Percentiles rank a stretch among this genome's conserved stretches.
Evolutionary conservation across 495 filamentous ascomycete genomes (phyloP).

Genomic region (Neurospora terricola): DNA sequence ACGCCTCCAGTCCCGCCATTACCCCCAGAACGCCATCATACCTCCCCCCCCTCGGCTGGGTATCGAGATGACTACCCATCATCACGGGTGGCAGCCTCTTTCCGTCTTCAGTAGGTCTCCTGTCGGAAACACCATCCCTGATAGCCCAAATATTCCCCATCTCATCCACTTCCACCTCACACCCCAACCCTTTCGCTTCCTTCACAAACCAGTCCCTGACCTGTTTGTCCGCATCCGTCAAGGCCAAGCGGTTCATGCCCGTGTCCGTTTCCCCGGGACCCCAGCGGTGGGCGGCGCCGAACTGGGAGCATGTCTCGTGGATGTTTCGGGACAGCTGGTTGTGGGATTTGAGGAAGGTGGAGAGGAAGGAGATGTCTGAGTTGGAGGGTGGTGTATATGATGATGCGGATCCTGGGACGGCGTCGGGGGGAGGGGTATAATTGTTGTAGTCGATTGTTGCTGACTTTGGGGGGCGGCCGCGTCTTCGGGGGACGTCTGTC

Average conservation of each 20-base stretch:
- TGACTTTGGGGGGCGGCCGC: not conserved
- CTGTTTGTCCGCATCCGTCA: conserved; percentile 60
- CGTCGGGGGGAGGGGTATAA: not conserved
- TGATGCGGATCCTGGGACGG: not conserved
- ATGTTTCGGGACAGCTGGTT: conserved; percentile 51
- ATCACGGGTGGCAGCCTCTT: conserved; percentile 41
- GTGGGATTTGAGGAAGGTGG: conserved; percentile 39
- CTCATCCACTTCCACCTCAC: conserved; percentile 35
- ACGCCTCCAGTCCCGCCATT: conserved; percentile 58
- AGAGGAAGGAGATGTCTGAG: not conserved
- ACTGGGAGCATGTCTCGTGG: conserved; percentile 54
- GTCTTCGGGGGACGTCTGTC: not conserved
- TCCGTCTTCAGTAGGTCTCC: not conserved
- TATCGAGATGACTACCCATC: conserved; percentile 67
- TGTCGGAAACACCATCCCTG: conserved; percentile 37
- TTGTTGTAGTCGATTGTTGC: not conserved
- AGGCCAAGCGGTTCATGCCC: conserved; percentile 43
- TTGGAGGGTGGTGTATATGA: not conserved
- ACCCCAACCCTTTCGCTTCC: conserved; percentile 53
- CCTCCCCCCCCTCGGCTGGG: conserved; percentile 65
- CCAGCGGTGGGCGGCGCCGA: conserved; percentile 9
- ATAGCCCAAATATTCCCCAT: conserved; percentile 69
- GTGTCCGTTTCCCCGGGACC: conserved; percentile 29
- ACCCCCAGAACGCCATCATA: conserved; percentile 74
- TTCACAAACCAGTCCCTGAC: conserved; percentile 69